Evolutionary conservation across 495 filamentous ascomycete species (phyloP).

Genomic region (Xylaria venustula): DNA sequence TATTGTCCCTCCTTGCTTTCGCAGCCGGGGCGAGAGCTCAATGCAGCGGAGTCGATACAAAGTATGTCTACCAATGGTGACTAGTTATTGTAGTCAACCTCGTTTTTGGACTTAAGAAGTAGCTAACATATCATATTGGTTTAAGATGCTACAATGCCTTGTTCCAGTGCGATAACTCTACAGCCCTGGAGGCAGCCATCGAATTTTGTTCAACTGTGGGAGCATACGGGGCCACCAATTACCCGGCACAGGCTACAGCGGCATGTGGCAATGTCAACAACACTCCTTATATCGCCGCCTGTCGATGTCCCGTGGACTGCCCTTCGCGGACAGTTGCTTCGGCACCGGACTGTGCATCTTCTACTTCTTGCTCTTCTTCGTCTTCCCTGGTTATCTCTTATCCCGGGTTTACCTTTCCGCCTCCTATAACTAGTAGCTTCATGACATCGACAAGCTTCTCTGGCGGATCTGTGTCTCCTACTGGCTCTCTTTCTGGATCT

Average conservation of each 20-base stretch:
- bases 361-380: not conserved
- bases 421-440: not conserved
- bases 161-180: slow-evolving; percentile 24
- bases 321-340: slow-evolving; percentile 9
- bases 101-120: no score
- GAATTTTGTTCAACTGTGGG: slow-evolving; percentile 26
- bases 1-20: slow-evolving; percentile 19
- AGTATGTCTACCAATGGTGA: not conserved
- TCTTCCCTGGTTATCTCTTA: not conserved
- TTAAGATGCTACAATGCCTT: slow-evolving; percentile 27
- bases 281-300: slow-evolving; percentile 23
- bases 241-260: slow-evolving; percentile 24
- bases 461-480: not conserved
- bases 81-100: not conserved
- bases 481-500: not conserved
- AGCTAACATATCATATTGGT: not conserved
- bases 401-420: not conserved
- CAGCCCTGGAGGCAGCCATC: slow-evolving; percentile 19
- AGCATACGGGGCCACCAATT: slow-evolving; percentile 26
- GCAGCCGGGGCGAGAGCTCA: slow-evolving; percentile 14
- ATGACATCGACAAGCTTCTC: not conserved
- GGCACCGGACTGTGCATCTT: not conserved
- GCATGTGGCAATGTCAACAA: slow-evolving; percentile 26
- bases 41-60: slow-evolving; percentile 14
- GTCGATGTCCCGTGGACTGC: slow-evolving; percentile 23